Evolutionary conservation across 2,329 filamentous ascomycete genomes (phyloP), one percentile per base, ranked within the genome.

Genomic region (Xylariaceae sp.): DNA sequence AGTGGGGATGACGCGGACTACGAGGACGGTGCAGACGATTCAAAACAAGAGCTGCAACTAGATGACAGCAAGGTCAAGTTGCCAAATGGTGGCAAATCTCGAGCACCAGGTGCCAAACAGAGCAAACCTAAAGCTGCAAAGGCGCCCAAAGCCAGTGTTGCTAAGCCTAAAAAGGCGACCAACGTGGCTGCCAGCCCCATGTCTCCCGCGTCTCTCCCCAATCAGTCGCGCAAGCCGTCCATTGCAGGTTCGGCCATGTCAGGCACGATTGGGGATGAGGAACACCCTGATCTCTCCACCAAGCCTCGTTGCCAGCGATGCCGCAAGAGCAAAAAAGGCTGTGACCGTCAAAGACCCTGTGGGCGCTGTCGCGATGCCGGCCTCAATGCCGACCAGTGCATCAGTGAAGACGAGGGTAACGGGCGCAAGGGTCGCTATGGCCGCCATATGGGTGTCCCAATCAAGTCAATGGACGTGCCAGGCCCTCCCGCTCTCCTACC

Each of bases 241-340:
- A 77, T 85, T 49, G 79, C 83, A 11, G 22, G 22, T 27, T 90
- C 89, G 12, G 70, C 69, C 12, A 57, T 75, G 42, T 70, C 75
- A 5, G 73, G 74, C 7, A 80, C 76, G 42, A 75, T 76, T 31
- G 89, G 90, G 58, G 89, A 96, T 58, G 91, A 96, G 58, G 91
- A 96, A 49, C 76, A 96, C 43, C 94, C 91, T 3, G 92, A 99
- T 61, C 75, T 97, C 17, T 96, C 92, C 0, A 91, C 87, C 58
- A 96, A 97, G 73, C 94, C 94, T 49, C 90, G 94, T 55, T 99
- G 94, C 76, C 94, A 99, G 69, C 87, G 94, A 51, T 99, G 94
- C 77, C 87, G 94, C 63, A 99, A 99, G 82, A 97, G 92, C 74
- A 99, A 99, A 79, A 99, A 99, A 74, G 94, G 94, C 11, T 99